A percentile compares a stretch with the other conserved stretches of the same genome.
phyloP scores from a whole-genome alignment of 2,329 filamentous ascomycete genomes.

The Botrytis elliptica region DNA sequence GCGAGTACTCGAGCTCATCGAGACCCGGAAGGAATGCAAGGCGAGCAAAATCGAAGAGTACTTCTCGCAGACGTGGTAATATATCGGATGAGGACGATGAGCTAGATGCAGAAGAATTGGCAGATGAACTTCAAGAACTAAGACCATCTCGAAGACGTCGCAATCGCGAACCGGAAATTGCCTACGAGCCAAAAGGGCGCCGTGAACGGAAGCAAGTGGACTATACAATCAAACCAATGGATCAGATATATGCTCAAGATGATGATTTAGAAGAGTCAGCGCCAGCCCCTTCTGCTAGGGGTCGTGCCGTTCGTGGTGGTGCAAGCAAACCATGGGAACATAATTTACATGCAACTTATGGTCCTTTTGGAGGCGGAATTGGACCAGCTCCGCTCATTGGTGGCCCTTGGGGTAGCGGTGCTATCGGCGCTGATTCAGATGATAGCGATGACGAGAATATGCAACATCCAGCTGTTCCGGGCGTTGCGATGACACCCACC shows the following conservation, averaged over 20 bases:
- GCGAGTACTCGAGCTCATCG: slow-evolving; percentile 49
- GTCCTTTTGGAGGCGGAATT: slow-evolving; percentile 86
- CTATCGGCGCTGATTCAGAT: slow-evolving; percentile 83
- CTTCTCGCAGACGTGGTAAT: slow-evolving; percentile 48
- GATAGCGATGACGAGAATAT: slow-evolving; percentile 92
- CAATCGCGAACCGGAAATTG: slow-evolving; percentile 55
- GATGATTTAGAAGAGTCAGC: slow-evolving; percentile 67
- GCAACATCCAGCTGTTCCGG: slow-evolving; percentile 60
- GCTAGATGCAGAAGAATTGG: slow-evolving; percentile 62
- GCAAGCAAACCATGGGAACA: slow-evolving; percentile 62
- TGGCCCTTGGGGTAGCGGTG: slow-evolving; percentile 72
- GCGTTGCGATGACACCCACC: slow-evolving; percentile 63
- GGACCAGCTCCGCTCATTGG: slow-evolving; percentile 53
- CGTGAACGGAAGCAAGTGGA: slow-evolving; percentile 68
- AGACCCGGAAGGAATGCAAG: slow-evolving; percentile 49
- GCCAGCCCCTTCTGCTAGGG: slow-evolving; percentile 64
- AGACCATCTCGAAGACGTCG: slow-evolving; percentile 46
- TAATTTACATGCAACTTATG: slow-evolving; percentile 82
- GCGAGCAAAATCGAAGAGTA: slow-evolving; percentile 46
- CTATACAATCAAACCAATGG: slow-evolving; percentile 81
- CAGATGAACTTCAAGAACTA: slow-evolving; percentile 64
- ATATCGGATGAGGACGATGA: slow-evolving; percentile 55
- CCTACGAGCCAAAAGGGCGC: slow-evolving; percentile 57
- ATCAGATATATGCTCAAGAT: slow-evolving; percentile 68
- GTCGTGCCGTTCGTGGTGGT: slow-evolving; percentile 59